A percentile compares a stretch with the other conserved stretches of the same genome.
Conservation (phyloP, 305 asterid genomes). For the Fraxinus nigra region DNA sequence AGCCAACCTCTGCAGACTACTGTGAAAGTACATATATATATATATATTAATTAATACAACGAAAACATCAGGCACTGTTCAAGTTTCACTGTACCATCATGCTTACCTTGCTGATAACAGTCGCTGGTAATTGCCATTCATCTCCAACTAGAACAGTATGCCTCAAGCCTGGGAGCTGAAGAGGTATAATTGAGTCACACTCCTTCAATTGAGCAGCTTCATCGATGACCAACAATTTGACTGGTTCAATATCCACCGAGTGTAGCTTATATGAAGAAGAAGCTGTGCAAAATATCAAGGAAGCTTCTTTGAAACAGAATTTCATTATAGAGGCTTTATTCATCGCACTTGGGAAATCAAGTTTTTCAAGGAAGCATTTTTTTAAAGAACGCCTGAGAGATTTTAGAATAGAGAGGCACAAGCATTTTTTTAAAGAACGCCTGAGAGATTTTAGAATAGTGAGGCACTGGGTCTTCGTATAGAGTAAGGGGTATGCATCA, state of each 20-base stretch:
- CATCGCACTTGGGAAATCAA: constrained; percentile 34
- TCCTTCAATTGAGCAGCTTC: constrained; percentile 83
- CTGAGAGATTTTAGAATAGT: constrained; percentile 34
- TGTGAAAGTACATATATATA: constrained; percentile 16
- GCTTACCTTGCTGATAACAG: constrained; percentile 55
- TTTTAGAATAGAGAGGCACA: constrained; percentile 4
- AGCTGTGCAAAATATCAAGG: constrained; percentile 28
- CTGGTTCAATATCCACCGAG: constrained; percentile 32
- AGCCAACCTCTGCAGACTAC: constrained; percentile 56
- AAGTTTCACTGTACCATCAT: neutral
- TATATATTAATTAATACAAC: neutral
- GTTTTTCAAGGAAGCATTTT: neutral
- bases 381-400: no score
- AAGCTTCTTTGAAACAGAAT: constrained; percentile 47
- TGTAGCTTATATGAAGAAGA: constrained; percentile 46
- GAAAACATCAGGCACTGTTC: neutral
- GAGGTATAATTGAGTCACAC: constrained; percentile 60
- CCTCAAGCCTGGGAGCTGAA: constrained; percentile 47
- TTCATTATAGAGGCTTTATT: constrained; percentile 17
- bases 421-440: constrained; percentile 29
- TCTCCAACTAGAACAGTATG: constrained; percentile 75
- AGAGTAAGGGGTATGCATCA: constrained; percentile 23
- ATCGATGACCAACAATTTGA: constrained; percentile 53
- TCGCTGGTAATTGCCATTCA: constrained; percentile 62
- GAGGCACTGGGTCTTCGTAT: constrained; percentile 37